Evolutionary conservation across 371 early-diverging fungal genomes (phyloP).

Genomic region (Syncephalastrum racemosum): DNA sequence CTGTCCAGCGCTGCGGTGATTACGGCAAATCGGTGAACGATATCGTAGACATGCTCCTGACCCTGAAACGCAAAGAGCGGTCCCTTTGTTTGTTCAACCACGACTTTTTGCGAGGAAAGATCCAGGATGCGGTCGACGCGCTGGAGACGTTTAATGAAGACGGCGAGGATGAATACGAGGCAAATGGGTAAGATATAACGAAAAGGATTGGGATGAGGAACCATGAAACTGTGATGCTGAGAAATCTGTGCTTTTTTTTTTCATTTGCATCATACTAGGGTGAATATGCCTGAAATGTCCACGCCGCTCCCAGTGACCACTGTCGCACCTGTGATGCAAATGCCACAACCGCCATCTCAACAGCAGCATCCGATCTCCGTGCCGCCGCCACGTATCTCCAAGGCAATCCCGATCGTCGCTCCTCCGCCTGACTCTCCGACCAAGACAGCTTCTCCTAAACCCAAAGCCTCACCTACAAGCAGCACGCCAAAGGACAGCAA

Average conservation of each 20-base stretch:
- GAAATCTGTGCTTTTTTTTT: no score
- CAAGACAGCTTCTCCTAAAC: conserved; percentile 16
- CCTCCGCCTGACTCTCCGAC: conserved; percentile 24
- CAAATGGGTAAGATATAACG: no score
- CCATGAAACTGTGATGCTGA: no score
- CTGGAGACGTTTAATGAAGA: conserved; percentile 37
- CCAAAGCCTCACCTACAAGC: not conserved
- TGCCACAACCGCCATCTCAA: no score
- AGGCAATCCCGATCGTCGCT: conserved; percentile 39
- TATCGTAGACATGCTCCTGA: conserved; percentile 53
- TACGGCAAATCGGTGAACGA: conserved; percentile 33
- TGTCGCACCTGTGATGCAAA: no score
- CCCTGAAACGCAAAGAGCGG: conserved; percentile 48
- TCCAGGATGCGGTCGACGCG: conserved; percentile 41
- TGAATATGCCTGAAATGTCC: no score
- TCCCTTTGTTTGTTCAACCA: conserved; percentile 51
- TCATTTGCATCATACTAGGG: no score
- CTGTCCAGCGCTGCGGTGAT: conserved; percentile 39
- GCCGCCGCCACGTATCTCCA: conserved; percentile 27
- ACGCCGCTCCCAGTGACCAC: no score
- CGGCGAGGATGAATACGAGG: conserved; percentile 18
- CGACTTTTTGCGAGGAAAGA: conserved; percentile 45
- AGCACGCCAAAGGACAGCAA: not conserved
- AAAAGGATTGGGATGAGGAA: no score
- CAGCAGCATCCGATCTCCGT: no score